Base-by-base conservation (phyloP, 352 stramenopile genomes). In the Globisporangium heterothallicum region DNA sequence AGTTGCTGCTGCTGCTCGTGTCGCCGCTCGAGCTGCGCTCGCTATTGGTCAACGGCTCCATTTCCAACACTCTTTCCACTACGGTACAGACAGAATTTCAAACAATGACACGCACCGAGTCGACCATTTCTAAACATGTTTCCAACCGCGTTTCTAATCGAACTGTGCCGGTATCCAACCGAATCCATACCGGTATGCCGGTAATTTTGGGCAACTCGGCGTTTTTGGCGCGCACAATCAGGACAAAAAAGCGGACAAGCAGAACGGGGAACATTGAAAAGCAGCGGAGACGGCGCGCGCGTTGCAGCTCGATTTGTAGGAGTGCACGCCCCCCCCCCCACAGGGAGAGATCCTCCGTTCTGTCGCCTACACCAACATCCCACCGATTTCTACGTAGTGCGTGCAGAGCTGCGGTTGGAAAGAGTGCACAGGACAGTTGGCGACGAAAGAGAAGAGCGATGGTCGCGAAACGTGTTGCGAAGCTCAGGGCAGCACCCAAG, bases 391-490 rank as follows among this genome's bases (percentile, higher is more conserved):
- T 38, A 3, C 12, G 2, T 10, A 2, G 12, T 8, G 32, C n/a
- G 6, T n/a, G 32, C 32, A 38, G 32, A 10, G 32, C 32, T 38
- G 2, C 12, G 3, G 32, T 18, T 38, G 2, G 10, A 38, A 38
- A 4, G 32, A 27, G 14, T 26, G 30, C 3, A 34, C 30, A 26
- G 19, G 29, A 21, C 19, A 27, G 38, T 53, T 53, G 46, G 30
- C 21, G 45, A 53, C n/a, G 29, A 44, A 5, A 18, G 27, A 18
- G 18, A 19, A 42, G 21, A 27, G 21, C 7, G 38, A 79, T 75
- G 67, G 68, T 76, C 41, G 59, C 68, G 32, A 56, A 55, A 10
- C 55, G 56, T 5, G 58, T 46, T 6, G 68, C 57, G 58, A 64
- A 63, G 44, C 34, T 51, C 21, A 70, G 60, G 30, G 44, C 42